These are phyloP conservation scores for Parasarocladium wereldwijsianum DNA, from an alignment of 2,329 filamentous ascomycete genomes.

Conservation along the genomic window DNA sequence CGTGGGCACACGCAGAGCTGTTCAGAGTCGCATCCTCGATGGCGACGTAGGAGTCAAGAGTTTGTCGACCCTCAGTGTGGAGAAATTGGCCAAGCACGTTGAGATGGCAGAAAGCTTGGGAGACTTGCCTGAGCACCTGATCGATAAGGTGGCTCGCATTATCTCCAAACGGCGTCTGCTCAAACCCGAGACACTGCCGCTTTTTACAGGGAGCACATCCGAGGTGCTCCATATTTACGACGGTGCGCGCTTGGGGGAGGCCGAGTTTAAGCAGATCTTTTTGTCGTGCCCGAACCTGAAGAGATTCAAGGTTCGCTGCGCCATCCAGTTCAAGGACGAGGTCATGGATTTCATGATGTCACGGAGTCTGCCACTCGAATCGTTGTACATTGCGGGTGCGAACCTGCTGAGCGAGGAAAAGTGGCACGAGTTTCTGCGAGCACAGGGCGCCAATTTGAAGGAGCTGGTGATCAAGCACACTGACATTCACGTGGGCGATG, in stretches of 20 bases:
- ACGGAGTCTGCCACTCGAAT: conserved; percentile 52
- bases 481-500: conserved; percentile 66
- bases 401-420: conserved; percentile 67
- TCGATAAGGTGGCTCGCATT: conserved; percentile 45
- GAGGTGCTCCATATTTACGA: conserved; percentile 43
- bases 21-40: conserved; percentile 75
- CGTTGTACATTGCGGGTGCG: conserved; percentile 66
- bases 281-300: conserved; percentile 56
- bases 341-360: conserved; percentile 70
- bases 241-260: conserved; percentile 47
- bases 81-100: conserved; percentile 48
- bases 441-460: conserved; percentile 50
- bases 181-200: conserved; percentile 34
- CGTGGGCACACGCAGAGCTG: conserved; percentile 53
- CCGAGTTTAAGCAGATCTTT: conserved; percentile 72
- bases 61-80: conserved; percentile 48
- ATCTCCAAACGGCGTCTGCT: conserved; percentile 46
- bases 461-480: conserved; percentile 69
- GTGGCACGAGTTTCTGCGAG: conserved; percentile 57
- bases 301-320: conserved; percentile 63
- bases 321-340: conserved; percentile 80
- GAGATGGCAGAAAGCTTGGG: conserved; percentile 47
- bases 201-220: conserved; percentile 39
- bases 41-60: conserved; percentile 57
- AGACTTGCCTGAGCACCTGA: conserved; percentile 35